These are phyloP conservation scores for Peronospora destructor DNA, from an alignment of 352 stramenopile species.

Conservation along the genomic window DNA sequence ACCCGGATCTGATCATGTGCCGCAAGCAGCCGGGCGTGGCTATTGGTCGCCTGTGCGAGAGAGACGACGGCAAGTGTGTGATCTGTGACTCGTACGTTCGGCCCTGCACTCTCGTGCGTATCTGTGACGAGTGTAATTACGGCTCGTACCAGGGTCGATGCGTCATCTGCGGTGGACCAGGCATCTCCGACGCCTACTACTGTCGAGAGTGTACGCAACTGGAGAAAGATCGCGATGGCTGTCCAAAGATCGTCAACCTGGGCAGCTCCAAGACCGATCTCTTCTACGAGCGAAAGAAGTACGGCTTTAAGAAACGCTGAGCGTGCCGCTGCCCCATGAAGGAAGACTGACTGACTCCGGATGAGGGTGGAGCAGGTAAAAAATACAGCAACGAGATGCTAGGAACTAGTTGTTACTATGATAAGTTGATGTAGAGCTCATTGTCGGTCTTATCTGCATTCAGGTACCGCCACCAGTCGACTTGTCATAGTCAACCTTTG, in stretches of 20 bases:
- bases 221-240: constrained; percentile 96
- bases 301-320: constrained; percentile 89
- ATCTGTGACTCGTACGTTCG: constrained; percentile 99
- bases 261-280: constrained; percentile 93
- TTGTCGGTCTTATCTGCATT: constrained; percentile 87
- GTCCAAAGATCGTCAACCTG: constrained; percentile 99
- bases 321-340: constrained; percentile 12
- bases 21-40: constrained; percentile 98
- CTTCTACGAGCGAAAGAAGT: constrained; percentile 99
- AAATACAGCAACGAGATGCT: constrained; percentile 80
- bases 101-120: constrained; percentile 93
- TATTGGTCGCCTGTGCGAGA: constrained; percentile 97
- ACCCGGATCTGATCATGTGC: constrained; percentile 99
- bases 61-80: constrained; percentile 98
- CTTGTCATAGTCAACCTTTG: no score
- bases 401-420: constrained; percentile 76
- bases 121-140: constrained; percentile 99
- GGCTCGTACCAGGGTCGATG: constrained; percentile 94
- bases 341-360: background rate
- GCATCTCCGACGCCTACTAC: constrained; percentile 99
- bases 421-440: constrained; percentile 83
- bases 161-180: constrained; percentile 95
- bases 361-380: constrained; percentile 16
- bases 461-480: no score
- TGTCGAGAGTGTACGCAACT: constrained; percentile 97